Evolutionary conservation across 225 moss, liverwort and hornwort genomes (phyloP).

Genomic region (Sphagnum contortum): DNA sequence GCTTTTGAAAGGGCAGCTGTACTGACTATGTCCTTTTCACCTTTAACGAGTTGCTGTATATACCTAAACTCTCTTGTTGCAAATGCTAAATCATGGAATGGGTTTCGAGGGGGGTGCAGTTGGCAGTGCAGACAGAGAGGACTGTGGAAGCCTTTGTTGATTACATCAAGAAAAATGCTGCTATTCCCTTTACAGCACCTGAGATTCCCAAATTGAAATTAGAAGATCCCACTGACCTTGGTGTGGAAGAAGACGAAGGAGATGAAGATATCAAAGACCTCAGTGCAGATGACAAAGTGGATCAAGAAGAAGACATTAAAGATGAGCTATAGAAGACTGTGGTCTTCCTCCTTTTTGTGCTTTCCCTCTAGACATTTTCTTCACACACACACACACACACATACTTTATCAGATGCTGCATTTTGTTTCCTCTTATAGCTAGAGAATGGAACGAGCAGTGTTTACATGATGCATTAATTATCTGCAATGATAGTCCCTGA

Average conservation of each 20-base stretch:
- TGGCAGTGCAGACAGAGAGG: conserved; percentile 46
- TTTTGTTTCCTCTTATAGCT: too few species aligned
- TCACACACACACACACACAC: too few species aligned
- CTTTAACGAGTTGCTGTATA: too few species aligned
- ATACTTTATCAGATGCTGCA: too few species aligned
- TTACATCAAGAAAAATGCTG: conserved; percentile 62
- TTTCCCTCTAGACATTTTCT: too few species aligned
- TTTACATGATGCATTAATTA: too few species aligned
- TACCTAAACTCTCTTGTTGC: not conserved
- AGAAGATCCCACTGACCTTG: not conserved
- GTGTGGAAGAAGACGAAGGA: not conserved
- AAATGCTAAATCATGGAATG: not conserved
- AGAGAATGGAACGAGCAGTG: too few species aligned
- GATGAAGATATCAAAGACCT: not conserved
- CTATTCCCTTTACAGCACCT: conserved; percentile 63
- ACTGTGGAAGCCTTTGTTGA: conserved; percentile 56
- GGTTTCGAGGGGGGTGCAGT: conserved; percentile 21
- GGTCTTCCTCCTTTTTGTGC: too few species aligned
- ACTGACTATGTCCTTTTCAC: too few species aligned
- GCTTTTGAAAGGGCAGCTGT: too few species aligned
- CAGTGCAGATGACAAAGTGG: too few species aligned
- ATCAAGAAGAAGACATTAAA: conserved; percentile 4
- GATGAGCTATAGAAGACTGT: conserved; percentile 6
- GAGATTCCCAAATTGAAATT: conserved; percentile 9
- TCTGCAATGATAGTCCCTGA: too few species aligned